These are phyloP conservation scores for Ascoidea tarda DNA, from an alignment of 805 yeast species.

Conservation along the genomic window DNA sequence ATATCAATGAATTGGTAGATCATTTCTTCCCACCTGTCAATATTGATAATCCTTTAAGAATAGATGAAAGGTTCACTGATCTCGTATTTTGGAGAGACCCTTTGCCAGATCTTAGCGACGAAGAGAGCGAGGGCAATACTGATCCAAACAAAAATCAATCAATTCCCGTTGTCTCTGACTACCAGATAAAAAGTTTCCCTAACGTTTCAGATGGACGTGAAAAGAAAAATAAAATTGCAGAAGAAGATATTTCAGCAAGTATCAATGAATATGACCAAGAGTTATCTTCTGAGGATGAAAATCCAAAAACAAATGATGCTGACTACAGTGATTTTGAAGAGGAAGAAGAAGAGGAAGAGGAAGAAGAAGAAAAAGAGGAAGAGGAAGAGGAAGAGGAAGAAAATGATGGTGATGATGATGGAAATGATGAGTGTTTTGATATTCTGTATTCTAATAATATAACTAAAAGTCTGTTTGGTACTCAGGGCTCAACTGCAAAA, in stretches of 20 bases:
- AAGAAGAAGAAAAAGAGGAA: constrained; percentile 6
- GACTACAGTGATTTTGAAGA: constrained; percentile 14
- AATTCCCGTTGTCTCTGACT: constrained; percentile 6
- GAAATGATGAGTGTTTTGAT: constrained; percentile 13
- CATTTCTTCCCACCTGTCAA: constrained; percentile 89
- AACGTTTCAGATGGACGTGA: constrained; percentile 13
- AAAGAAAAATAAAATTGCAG: constrained; percentile 4
- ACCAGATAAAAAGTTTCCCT: not conserved
- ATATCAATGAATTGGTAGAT: constrained; percentile 87
- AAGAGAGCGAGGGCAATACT: constrained; percentile 22
- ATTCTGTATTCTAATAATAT: too few relatives aligned
- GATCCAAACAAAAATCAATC: constrained; percentile 6
- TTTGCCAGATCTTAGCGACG: constrained; percentile 43
- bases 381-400: constrained; percentile 6
- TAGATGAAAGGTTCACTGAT: constrained; percentile 63
- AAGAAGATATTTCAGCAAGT: constrained; percentile 2
- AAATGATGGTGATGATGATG: constrained; percentile 18
- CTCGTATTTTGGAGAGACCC: constrained; percentile 91
- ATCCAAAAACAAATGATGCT: constrained; percentile 17
- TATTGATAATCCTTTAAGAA: constrained; percentile 13
- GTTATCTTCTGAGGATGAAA: constrained; percentile 14
- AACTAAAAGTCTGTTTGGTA: too few relatives aligned
- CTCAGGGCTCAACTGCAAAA: too few relatives aligned
- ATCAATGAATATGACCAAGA: constrained; percentile 13
- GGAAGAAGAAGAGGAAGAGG: constrained; percentile 5